phyloP scores from a whole-genome alignment of 2,329 filamentous ascomycete genomes.

The Endocalyx cinctus region DNA sequence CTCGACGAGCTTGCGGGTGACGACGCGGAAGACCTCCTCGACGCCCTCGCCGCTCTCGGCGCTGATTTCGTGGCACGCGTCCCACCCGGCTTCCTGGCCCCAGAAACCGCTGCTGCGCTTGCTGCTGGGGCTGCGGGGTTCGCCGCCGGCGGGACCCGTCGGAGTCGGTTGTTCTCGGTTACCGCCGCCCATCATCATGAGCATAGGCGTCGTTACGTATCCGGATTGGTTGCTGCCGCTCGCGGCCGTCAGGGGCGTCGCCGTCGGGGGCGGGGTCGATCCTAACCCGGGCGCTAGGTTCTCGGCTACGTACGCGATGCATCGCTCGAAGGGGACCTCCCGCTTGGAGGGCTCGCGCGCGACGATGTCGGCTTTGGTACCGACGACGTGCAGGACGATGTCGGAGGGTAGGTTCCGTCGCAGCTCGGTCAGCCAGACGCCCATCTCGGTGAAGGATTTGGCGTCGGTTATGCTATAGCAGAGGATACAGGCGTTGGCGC shows the following conservation, averaged over 20 bases:
- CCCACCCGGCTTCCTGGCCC: conserved; percentile 92
- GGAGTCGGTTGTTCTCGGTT: too few species aligned
- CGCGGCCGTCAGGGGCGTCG: conserved; percentile 26
- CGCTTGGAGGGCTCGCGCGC: conserved; percentile 73
- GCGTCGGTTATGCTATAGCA: conserved; percentile 93
- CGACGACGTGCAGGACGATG: conserved; percentile 89
- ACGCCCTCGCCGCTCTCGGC: conserved; percentile 93
- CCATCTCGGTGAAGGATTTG: conserved; percentile 85
- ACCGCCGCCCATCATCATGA: background rate
- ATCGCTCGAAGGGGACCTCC: conserved; percentile 89
- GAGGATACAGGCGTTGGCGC: conserved; percentile 87
- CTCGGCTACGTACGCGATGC: conserved; percentile 92
- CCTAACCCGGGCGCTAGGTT: conserved; percentile 71
- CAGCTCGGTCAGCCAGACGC: conserved; percentile 81
- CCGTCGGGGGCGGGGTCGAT: conserved; percentile 64
- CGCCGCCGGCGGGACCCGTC: conserved; percentile 23
- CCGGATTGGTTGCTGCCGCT: background rate
- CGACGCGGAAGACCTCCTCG: conserved; percentile 85
- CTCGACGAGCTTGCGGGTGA: conserved; percentile 58
- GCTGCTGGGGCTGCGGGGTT: conserved; percentile 56
- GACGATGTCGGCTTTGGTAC: conserved; percentile 89
- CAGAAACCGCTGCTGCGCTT: conserved; percentile 74
- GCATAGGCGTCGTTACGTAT: background rate
- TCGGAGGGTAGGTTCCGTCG: conserved; percentile 72
- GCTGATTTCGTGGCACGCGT: conserved; percentile 94